Percentiles rank a stretch among this genome's conserved stretches.
Evolutionary conservation across 768 basidiomycete species (phyloP).

Genomic region (Rhizopogon sp.): DNA sequence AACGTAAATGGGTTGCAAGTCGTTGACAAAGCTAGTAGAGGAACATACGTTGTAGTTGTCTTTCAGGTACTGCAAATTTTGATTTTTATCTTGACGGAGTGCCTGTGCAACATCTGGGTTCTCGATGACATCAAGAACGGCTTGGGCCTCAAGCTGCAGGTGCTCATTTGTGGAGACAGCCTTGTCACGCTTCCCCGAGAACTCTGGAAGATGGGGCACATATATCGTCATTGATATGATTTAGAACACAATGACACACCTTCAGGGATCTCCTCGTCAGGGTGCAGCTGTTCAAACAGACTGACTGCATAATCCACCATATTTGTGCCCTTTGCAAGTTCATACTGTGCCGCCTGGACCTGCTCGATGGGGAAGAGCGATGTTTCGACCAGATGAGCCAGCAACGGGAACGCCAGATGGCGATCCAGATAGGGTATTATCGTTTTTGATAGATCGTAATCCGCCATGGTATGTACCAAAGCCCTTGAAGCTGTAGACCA

Average conservation of each 20-base stretch:
- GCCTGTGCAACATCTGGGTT: conserved; percentile 95
- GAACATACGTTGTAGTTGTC: conserved; percentile 80
- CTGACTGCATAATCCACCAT: conserved; percentile 93
- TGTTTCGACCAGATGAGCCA: conserved; percentile 78
- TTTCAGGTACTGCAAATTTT: conserved; percentile 91
- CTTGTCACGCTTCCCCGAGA: conserved; percentile 73
- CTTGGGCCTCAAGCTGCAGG: conserved; percentile 86
- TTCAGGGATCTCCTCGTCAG: conserved; percentile 61
- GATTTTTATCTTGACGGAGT: conserved; percentile 93
- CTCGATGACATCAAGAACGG: conserved; percentile 92
- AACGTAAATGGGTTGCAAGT: conserved; percentile 2
- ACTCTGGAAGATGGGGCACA: conserved; percentile 47
- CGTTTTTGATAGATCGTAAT: conserved; percentile 87
- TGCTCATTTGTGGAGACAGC: conserved; percentile 82
- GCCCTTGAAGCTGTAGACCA: not conserved
- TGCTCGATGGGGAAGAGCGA: conserved; percentile 75
- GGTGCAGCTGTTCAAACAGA: conserved; percentile 75
- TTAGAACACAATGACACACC: conserved; percentile 38
- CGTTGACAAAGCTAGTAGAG: not conserved
- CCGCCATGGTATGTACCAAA: conserved; percentile 53
- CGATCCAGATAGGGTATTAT: conserved; percentile 92
- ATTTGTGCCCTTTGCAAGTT: conserved; percentile 94
- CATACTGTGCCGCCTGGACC: conserved; percentile 90
- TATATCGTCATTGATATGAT: not conserved
- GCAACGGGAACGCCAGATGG: conserved; percentile 89